Conservation (phyloP, 2,329 filamentous ascomycete genomes). For the Aspergillus sp. region DNA sequence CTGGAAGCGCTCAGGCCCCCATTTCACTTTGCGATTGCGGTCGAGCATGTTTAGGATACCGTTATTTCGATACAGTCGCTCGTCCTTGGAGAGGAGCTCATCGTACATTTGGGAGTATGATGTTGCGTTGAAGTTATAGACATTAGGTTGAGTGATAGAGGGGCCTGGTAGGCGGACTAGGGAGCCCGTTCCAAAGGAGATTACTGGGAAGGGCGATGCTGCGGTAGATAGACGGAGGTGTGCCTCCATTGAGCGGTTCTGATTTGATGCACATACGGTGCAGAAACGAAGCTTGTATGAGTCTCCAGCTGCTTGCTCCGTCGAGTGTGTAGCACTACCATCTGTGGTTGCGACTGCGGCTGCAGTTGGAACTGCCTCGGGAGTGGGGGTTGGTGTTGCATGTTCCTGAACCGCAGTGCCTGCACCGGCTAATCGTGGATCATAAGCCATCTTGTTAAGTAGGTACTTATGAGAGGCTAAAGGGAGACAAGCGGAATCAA, state of each 20-base stretch:
- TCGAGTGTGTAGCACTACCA: neutral
- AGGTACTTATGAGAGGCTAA: slow-evolving; percentile 12
- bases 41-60: slow-evolving; percentile 95
- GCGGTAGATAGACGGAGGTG: slow-evolving; percentile 86
- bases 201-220: slow-evolving; percentile 84
- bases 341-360: slow-evolving; percentile 27
- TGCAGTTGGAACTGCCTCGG: slow-evolving; percentile 17
- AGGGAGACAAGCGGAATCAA: slow-evolving; percentile 17
- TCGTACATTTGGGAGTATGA: slow-evolving; percentile 94
- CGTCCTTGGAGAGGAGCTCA: slow-evolving; percentile 83
- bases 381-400: slow-evolving; percentile 53
- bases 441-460: slow-evolving; percentile 45
- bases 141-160: slow-evolving; percentile 88
- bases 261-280: slow-evolving; percentile 98
- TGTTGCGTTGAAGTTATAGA: slow-evolving; percentile 96
- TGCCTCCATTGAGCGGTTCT: slow-evolving; percentile 99
- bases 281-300: slow-evolving; percentile 92
- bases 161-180: slow-evolving; percentile 91
- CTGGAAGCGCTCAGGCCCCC: slow-evolving; percentile 95
- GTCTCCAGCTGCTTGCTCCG: slow-evolving; percentile 24
- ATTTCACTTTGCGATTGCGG: slow-evolving; percentile 87
- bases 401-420: slow-evolving; percentile 43
- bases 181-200: slow-evolving; percentile 95
- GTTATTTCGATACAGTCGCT: slow-evolving; percentile 83
- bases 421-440: slow-evolving; percentile 52